Evolutionary conservation across 2,329 filamentous ascomycete species (phyloP), one percentile per base, ranked within the genome.

Genomic region (Amesomyces nigricolor): DNA sequence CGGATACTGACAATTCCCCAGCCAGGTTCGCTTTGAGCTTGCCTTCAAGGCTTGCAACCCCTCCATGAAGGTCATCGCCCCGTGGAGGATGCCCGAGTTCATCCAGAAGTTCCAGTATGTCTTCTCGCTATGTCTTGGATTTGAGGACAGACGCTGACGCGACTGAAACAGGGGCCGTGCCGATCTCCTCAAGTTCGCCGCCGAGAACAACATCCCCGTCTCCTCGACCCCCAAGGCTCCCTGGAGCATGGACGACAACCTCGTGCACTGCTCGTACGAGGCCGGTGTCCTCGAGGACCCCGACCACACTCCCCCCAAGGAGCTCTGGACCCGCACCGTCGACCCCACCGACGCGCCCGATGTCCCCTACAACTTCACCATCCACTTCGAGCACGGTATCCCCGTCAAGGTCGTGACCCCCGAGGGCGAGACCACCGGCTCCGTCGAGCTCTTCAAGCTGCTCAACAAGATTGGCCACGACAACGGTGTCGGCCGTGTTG

Each of bases 241-340:
- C 46, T 88, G 82, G 81, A 78, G 73, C 51, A 74, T 81, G 78
- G 75, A 75, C 51, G 71, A 72, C 71, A 88, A 89, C 73, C 67
- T 89, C 64, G 86, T 85, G 54, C 88, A 92, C 73, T 89, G 85
- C 77, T 80, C 75, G 58, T 95, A 94, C 71, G 89, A 95, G 76
- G 85, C 85, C 50, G 88, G 88, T 67, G 85, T 85, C 60, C 78
- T 89, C 57, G 86, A 89, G 72, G 82, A 83, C 61, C 78, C 78
- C 43, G 72, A 80, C 67, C 75, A 79, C 64, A 83, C 85, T 57
- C 82, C 88, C 38, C 87, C 88, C 53, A 77, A 80, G 63, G 87
- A 91, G 70, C 88, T 92, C 83, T 92, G 89, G 89, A 91, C 83
- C 66, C 76, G 86, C 66, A 87, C 85, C 56, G 73, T 80, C 56